These are phyloP conservation scores for Rhodotorula mucilaginosa DNA, from an alignment of 1,284 basidiomycete genomes.

Conservation along the genomic window DNA sequence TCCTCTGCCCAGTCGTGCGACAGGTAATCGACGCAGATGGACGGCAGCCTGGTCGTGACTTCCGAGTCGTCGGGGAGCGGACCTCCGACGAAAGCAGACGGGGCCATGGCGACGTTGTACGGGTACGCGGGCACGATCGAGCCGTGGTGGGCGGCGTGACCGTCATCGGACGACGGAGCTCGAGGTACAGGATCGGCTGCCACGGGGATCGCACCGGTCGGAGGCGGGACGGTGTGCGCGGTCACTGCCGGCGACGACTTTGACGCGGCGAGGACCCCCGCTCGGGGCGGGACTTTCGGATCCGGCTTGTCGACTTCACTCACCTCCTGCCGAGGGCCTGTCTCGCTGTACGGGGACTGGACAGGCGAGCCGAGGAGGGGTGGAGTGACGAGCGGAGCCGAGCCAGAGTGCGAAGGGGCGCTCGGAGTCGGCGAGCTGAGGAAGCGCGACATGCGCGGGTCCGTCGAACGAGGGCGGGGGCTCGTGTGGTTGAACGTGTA, in stretches of 20 bases:
- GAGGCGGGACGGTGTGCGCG: not conserved
- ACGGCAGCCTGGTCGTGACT: slow-evolving; percentile 56
- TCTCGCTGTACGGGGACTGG: not conserved
- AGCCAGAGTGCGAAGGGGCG: not conserved
- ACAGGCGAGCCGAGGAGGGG: slow-evolving; percentile 24
- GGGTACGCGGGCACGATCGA: slow-evolving; percentile 45
- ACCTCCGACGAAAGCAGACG: slow-evolving; percentile 39
- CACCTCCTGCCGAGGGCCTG: too few species aligned
- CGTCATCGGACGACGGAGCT: slow-evolving; percentile 22
- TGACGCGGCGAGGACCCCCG: not conserved
- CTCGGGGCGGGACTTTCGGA: not conserved
- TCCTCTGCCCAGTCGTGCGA: slow-evolving; percentile 97
- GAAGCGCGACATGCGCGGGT: slow-evolving; percentile 14
- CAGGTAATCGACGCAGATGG: slow-evolving; percentile 64
- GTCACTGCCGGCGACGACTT: not conserved
- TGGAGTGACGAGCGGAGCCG: slow-evolving; percentile 18
- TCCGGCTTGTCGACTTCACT: not conserved
- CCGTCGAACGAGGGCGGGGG: too few species aligned
- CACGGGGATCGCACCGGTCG: not conserved
- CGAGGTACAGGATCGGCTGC: slow-evolving; percentile 1
- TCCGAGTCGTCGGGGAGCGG: slow-evolving; percentile 53
- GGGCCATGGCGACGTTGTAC: slow-evolving; percentile 46
- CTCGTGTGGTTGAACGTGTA: too few species aligned
- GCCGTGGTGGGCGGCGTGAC: slow-evolving; percentile 8
- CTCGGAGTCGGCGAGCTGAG: slow-evolving; percentile 26